Conservation (phyloP, 1,284 basidiomycete species). For the Ustilago vetiveriae region DNA sequence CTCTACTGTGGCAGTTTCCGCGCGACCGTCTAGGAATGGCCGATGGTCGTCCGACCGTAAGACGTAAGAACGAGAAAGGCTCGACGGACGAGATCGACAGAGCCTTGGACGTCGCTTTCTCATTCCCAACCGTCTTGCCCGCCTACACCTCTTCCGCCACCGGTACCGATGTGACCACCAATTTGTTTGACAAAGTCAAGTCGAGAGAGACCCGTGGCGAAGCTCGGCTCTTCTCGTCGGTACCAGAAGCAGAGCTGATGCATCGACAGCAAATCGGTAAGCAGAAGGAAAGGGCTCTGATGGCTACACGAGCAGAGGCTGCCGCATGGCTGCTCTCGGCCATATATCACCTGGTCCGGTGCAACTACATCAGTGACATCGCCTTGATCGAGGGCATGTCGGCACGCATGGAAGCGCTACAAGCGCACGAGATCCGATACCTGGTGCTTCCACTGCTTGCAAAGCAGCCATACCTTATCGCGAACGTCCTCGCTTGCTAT, state of each 20-base stretch:
- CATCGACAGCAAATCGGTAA: slow-evolving; percentile 18
- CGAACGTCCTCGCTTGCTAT: slow-evolving; percentile 11
- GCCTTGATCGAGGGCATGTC: slow-evolving; percentile 26
- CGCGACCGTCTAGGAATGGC: slow-evolving; percentile 2
- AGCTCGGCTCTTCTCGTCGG: slow-evolving; percentile 16
- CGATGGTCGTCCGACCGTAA: neutral
- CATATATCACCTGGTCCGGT: slow-evolving; percentile 19
- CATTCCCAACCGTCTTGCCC: slow-evolving; percentile 27
- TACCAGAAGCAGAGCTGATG: slow-evolving; percentile 27
- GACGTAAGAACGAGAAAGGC: neutral
- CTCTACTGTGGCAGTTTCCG: slow-evolving; percentile 39
- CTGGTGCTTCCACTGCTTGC: slow-evolving; percentile 22
- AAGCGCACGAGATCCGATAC: slow-evolving; percentile 6
- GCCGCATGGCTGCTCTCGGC: slow-evolving; percentile 24
- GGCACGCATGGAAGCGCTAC: slow-evolving; percentile 23
- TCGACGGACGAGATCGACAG: slow-evolving; percentile 23
- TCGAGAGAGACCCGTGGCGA: slow-evolving; percentile 9
- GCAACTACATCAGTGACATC: slow-evolving; percentile 6
- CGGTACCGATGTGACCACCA: neutral
- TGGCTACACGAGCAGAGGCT: slow-evolving; percentile 22
- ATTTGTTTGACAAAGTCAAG: slow-evolving; percentile 11
- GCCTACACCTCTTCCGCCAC: slow-evolving; percentile 7
- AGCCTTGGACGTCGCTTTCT: slow-evolving; percentile 38
- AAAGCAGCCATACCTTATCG: slow-evolving; percentile 10
- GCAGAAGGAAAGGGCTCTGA: slow-evolving; percentile 9